Evolutionary conservation across 176 grass and related monocot genomes (phyloP).

Genomic region (Paspalum notatum): DNA sequence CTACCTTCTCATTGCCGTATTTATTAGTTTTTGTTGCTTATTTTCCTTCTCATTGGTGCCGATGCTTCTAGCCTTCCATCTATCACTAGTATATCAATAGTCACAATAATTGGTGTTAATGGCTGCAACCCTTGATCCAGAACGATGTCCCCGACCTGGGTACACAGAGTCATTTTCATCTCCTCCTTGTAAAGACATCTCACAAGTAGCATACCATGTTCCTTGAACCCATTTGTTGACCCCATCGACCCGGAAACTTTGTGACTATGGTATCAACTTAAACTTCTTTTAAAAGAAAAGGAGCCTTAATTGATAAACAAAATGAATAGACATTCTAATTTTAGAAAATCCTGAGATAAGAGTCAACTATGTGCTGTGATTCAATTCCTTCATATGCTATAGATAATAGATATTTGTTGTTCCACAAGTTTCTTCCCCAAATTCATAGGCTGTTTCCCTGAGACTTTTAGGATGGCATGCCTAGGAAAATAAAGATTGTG

Average conservation of each 20-base stretch:
- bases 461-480: neutral
- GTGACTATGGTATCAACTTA: too few relatives aligned
- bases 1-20: neutral
- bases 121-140: too few relatives aligned
- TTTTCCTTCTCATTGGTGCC: neutral
- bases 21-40: neutral
- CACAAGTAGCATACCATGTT: too few relatives aligned
- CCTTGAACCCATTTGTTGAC: too few relatives aligned
- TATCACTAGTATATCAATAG: neutral
- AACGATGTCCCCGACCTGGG: too few relatives aligned
- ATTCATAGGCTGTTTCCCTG: neutral
- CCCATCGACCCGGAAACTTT: too few relatives aligned
- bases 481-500: slow-evolving; percentile 1
- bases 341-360: slow-evolving; percentile 4
- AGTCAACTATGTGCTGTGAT: neutral
- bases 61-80: neutral
- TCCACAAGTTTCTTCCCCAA: neutral
- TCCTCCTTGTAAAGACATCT: too few relatives aligned
- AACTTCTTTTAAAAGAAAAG: neutral
- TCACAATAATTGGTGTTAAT: too few relatives aligned
- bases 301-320: neutral
- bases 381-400: neutral
- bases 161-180: too few relatives aligned
- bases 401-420: slow-evolving; percentile 23
- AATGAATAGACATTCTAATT: neutral